phyloP scores from a whole-genome alignment of 1,139 yeast species.

The Meyerozyma athensensis region DNA sequence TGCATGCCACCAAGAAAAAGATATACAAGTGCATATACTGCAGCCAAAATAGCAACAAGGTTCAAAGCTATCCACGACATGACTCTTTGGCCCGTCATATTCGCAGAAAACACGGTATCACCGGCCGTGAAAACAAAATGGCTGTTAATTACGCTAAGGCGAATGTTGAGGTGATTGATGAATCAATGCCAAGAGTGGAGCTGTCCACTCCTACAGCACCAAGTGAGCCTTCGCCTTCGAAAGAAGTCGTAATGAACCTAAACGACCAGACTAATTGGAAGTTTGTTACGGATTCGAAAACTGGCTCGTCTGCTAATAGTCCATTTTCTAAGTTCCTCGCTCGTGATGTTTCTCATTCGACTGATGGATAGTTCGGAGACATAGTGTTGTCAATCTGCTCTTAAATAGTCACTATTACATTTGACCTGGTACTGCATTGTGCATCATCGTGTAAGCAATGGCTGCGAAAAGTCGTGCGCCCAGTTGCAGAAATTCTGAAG shows the following conservation, averaged over 20 bases:
- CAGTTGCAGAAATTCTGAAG: conserved; percentile 2
- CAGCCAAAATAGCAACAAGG: conserved; percentile 30
- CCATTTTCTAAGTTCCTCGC: conserved; percentile 1
- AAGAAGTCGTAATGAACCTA: not conserved
- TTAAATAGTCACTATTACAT: no score
- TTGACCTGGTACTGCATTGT: no score
- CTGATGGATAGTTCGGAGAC: no score
- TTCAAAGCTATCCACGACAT: conserved; percentile 44
- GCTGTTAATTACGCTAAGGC: conserved; percentile 48
- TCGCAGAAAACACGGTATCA: conserved; percentile 42
- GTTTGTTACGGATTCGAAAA: not conserved
- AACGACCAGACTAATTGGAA: not conserved
- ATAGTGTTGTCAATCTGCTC: no score
- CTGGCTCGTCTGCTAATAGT: not conserved
- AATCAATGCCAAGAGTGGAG: conserved; percentile 11
- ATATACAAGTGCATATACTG: conserved; percentile 43
- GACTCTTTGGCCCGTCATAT: conserved; percentile 46
- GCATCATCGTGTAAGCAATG: no score
- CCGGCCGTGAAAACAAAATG: conserved; percentile 43
- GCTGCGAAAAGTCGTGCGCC: conserved; percentile 5
- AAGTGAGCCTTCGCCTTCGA: not conserved
- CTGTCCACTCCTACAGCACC: not conserved
- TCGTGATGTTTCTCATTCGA: no score
- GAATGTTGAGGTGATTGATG: conserved; percentile 37
- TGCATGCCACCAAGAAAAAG: conserved; percentile 43